Conservation (phyloP, 2,329 filamentous ascomycete genomes). For the Shiraia bambusicola region DNA sequence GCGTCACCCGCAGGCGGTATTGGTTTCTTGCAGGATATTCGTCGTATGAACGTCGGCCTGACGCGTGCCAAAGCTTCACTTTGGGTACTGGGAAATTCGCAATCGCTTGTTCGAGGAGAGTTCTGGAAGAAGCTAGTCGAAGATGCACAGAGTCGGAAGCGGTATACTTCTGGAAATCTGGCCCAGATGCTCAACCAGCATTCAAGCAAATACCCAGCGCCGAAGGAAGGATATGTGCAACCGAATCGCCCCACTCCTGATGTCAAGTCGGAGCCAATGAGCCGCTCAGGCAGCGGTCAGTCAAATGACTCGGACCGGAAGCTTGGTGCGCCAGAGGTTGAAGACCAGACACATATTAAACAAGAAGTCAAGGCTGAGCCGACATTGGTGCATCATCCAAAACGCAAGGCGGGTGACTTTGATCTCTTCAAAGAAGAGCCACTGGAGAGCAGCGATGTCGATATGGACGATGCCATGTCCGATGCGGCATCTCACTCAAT, state of each 20-base stretch:
- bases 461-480: conserved; percentile 32
- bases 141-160: conserved; percentile 71
- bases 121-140: conserved; percentile 88
- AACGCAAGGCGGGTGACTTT: conserved; percentile 77
- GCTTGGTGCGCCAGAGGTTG: conserved; percentile 19
- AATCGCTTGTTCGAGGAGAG: conserved; percentile 79
- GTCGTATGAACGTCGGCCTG: conserved; percentile 98
- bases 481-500: conserved; percentile 24
- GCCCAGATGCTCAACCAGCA: conserved; percentile 56
- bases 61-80: conserved; percentile 95
- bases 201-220: conserved; percentile 46
- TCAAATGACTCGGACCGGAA: conserved; percentile 12
- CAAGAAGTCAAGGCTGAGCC: conserved; percentile 25
- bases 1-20: conserved; percentile 91
- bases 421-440: conserved; percentile 45
- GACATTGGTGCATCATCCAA: conserved; percentile 79
- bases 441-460: conserved; percentile 31
- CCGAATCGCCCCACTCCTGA: conserved; percentile 23
- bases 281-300: conserved; percentile 24
- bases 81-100: conserved; percentile 93
- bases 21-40: conserved; percentile 96
- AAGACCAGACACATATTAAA: conserved; percentile 21
- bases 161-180: conserved; percentile 73
- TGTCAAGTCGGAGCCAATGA: conserved; percentile 25
- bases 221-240: conserved; percentile 26